Evolutionary conservation across 805 yeast genomes (phyloP).

Genomic region (Monosporozyma siamensis): DNA sequence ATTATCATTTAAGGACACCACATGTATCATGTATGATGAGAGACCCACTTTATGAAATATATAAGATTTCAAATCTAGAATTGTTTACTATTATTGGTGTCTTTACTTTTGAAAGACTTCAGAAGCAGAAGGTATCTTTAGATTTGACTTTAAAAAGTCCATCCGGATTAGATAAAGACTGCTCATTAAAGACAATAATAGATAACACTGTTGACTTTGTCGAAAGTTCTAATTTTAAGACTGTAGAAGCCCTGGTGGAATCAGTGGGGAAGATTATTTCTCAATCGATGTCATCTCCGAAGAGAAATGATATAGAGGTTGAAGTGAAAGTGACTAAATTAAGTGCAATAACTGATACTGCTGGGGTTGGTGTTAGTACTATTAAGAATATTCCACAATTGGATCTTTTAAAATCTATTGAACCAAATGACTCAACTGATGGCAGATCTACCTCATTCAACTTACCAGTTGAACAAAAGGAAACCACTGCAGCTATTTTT

Average conservation of each 20-base stretch:
- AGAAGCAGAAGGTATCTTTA: constrained; percentile 63
- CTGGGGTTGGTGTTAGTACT: constrained; percentile 84
- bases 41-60: constrained; percentile 10
- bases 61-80: constrained; percentile 42
- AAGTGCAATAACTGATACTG: constrained; percentile 76
- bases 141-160: constrained; percentile 43
- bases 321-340: constrained; percentile 70
- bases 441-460: constrained; percentile 22
- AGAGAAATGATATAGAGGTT: neutral
- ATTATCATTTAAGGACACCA: constrained; percentile 26
- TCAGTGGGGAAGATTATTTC: constrained; percentile 54
- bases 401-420: neutral
- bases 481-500: neutral
- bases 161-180: constrained; percentile 7
- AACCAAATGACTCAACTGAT: neutral
- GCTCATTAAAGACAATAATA: constrained; percentile 34
- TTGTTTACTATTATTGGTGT: constrained; percentile 83
- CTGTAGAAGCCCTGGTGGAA: constrained; percentile 86
- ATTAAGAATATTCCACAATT: constrained; percentile 39
- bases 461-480: constrained; percentile 23
- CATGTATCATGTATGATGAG: constrained; percentile 18
- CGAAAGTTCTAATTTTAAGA: constrained; percentile 74
- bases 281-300: constrained; percentile 27
- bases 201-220: constrained; percentile 48
- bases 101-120: constrained; percentile 78